Evolutionary conservation across 2,329 filamentous ascomycete genomes (phyloP).

Genomic region (Arthroderma sp.): DNA sequence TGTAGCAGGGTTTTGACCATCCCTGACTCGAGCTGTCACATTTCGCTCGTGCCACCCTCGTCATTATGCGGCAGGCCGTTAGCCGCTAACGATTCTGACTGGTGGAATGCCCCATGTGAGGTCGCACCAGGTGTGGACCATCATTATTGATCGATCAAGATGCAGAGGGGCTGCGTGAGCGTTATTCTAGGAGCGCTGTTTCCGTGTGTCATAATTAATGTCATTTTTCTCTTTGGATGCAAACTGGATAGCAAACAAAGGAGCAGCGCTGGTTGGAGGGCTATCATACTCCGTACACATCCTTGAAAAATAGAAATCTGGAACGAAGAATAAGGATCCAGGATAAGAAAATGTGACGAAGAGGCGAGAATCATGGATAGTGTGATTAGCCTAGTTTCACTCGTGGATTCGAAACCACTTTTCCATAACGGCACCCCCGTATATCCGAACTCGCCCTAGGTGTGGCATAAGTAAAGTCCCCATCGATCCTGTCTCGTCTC

Average conservation of each 20-base stretch:
- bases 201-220: slow-evolving; percentile 4
- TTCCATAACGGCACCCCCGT: neutral
- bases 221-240: neutral
- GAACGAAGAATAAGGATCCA: neutral
- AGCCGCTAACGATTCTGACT: slow-evolving; percentile 3
- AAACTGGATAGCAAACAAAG: neutral
- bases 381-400: neutral
- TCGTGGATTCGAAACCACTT: neutral
- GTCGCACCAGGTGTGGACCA: slow-evolving; percentile 1
- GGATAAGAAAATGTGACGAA: slow-evolving; percentile 1
- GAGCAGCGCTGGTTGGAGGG: neutral
- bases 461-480: neutral
- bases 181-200: neutral
- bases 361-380: neutral
- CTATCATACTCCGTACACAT: neutral
- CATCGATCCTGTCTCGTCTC: neutral
- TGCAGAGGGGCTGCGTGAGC: slow-evolving; percentile 2
- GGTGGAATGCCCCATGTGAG: neutral
- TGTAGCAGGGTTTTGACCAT: neutral
- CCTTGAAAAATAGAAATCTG: neutral
- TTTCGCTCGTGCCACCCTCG: slow-evolving; percentile 4
- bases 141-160: slow-evolving; percentile 5
- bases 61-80: slow-evolving; percentile 4
- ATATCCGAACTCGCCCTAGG: neutral
- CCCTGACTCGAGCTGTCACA: slow-evolving; percentile 4